Conservation (phyloP, 2,329 filamentous ascomycete genomes). For the Lecanicillium sp. region DNA sequence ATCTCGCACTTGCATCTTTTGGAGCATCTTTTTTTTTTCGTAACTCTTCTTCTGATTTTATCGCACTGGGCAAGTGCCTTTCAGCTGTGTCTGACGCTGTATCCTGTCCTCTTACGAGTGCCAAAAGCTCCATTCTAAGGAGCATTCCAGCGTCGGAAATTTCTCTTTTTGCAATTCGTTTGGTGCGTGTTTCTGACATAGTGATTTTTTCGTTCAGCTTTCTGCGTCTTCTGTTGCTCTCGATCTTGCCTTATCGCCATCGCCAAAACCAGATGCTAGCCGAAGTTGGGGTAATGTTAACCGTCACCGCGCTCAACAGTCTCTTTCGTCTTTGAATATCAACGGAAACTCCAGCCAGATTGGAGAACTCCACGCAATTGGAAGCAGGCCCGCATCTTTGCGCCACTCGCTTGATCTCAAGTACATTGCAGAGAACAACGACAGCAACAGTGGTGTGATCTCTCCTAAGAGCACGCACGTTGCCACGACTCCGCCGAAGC, state of each 20-base stretch:
- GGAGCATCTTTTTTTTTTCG: not conserved
- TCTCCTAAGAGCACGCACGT: conserved; percentile 41
- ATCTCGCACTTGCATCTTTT: not conserved
- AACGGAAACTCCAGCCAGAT: conserved; percentile 25
- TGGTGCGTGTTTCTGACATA: conserved; percentile 24
- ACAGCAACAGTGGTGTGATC: conserved; percentile 31
- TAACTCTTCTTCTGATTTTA: too few species aligned
- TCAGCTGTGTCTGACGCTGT: too few species aligned
- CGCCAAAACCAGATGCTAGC: conserved; percentile 52
- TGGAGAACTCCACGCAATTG: conserved; percentile 38
- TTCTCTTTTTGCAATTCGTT: conserved; percentile 12
- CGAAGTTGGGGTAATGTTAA: conserved; percentile 54
- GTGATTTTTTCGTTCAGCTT: conserved; percentile 44
- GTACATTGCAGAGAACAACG: conserved; percentile 38
- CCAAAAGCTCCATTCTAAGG: too few species aligned
- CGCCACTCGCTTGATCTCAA: conserved; percentile 52
- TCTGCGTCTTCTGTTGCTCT: conserved; percentile 75
- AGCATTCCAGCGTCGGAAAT: too few species aligned
- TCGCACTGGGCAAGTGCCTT: too few species aligned
- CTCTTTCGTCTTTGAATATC: conserved; percentile 40
- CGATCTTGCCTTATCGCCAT: conserved; percentile 67
- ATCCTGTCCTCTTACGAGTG: too few species aligned
- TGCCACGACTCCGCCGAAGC: conserved; percentile 60
- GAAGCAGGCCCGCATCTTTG: conserved; percentile 38
- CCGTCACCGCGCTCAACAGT: conserved; percentile 62